phyloP scores from a whole-genome alignment of 108 stramenopile species.

The Stephanodiscus minutulus region DNA sequence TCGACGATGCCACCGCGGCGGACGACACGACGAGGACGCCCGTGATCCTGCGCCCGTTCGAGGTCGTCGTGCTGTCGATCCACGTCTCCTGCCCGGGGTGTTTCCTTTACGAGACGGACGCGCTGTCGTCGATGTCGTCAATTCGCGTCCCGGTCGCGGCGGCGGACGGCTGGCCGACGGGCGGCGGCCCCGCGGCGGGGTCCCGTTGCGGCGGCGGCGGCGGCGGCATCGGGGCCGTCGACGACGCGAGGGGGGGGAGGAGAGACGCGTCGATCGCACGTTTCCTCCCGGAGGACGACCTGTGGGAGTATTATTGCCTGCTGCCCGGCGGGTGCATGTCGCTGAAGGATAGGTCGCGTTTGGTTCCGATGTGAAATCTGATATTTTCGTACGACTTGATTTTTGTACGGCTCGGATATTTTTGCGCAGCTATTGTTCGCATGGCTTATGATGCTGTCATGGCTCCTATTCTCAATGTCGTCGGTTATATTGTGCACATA shows the following conservation, averaged over 20 bases:
- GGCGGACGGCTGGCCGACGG: background rate
- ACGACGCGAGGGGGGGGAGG: background rate
- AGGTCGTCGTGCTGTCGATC: constrained; percentile 35
- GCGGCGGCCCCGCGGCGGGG: no score
- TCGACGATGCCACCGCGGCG: no score
- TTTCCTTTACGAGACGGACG: constrained; percentile 37
- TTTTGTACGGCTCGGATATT: no score
- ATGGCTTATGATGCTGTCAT: no score
- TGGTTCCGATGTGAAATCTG: constrained; percentile 25
- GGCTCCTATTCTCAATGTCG: no score
- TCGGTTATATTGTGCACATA: no score
- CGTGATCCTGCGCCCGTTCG: constrained; percentile 38
- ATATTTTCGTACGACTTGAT: background rate
- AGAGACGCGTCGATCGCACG: constrained; percentile 22
- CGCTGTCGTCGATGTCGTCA: constrained; percentile 39
- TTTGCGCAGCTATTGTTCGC: no score
- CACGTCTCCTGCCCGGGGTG: constrained; percentile 38
- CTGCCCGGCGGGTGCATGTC: constrained; percentile 49
- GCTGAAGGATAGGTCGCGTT: constrained; percentile 38
- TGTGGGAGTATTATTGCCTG: constrained; percentile 45
- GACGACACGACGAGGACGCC: background rate
- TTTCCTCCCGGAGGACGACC: constrained; percentile 35
- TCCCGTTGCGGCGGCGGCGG: background rate
- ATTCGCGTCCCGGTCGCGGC: constrained; percentile 34
- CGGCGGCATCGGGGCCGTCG: background rate